phyloP scores from a whole-genome alignment of 2,329 filamentous ascomycete species.

The Cordyceps cateniannulata region DNA sequence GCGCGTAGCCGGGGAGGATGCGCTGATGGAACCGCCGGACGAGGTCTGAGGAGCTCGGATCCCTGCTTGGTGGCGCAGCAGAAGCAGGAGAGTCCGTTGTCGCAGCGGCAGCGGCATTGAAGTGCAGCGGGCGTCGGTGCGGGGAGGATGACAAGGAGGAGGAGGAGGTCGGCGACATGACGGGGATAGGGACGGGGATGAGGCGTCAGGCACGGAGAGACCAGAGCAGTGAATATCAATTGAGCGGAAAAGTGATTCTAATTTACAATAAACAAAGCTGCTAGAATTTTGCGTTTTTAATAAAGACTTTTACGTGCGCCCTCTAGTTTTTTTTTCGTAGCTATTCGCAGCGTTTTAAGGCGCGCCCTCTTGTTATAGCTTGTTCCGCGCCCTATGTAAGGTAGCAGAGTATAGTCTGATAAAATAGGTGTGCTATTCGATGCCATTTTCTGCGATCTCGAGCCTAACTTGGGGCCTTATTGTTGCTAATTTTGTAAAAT shows the following conservation, averaged over 20 bases:
- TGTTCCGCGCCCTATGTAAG: slow-evolving; percentile 3
- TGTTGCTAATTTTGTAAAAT: no score
- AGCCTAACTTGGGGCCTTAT: no score
- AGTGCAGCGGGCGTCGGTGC: slow-evolving; percentile 10
- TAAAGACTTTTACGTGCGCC: not conserved
- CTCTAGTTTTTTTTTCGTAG: not conserved
- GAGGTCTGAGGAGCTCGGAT: slow-evolving; percentile 41
- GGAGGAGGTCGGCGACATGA: not conserved
- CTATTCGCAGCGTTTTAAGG: not conserved
- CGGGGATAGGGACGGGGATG: not conserved
- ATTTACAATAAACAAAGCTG: not conserved
- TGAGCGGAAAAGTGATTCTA: not conserved
- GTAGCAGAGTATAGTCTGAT: not conserved
- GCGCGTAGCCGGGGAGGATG: slow-evolving; percentile 63
- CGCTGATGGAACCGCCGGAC: slow-evolving; percentile 48
- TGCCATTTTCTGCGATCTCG: no score
- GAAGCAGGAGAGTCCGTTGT: not conserved
- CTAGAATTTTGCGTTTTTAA: not conserved
- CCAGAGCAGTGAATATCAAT: not conserved
- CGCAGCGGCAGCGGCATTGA: not conserved
- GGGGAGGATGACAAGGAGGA: not conserved
- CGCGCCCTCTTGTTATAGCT: slow-evolving; percentile 9
- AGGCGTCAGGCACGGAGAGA: no score
- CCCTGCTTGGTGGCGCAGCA: slow-evolving; percentile 18
- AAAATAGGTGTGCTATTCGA: no score